These are phyloP conservation scores for Magnusiomyces sp. DNA, from an alignment of 1,139 yeast species.

Conservation along the genomic window DNA sequence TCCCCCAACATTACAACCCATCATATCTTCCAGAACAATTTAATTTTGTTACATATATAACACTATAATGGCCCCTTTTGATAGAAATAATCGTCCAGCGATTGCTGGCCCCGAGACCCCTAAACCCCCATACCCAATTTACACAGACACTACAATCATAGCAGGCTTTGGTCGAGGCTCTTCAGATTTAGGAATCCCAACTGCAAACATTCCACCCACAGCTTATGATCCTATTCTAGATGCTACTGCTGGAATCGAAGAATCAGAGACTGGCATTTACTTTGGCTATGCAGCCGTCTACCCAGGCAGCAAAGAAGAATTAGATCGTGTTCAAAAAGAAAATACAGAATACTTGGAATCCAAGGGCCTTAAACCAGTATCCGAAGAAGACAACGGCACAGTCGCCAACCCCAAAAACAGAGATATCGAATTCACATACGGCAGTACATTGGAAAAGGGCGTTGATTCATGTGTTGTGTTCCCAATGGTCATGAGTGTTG, in stretches of 20 bases:
- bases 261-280: conserved; percentile 72
- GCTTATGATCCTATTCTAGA: conserved; percentile 38
- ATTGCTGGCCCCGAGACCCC: conserved; percentile 44
- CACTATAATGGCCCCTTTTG: too few relatives aligned
- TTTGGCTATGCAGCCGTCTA: conserved; percentile 65
- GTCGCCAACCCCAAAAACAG: conserved; percentile 12
- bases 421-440: conserved; percentile 49
- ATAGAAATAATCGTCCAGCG: conserved; percentile 21
- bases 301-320: conserved; percentile 11
- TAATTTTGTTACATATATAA: too few relatives aligned
- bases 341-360: neutral
- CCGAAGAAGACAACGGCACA: conserved; percentile 7
- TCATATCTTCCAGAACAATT: too few relatives aligned
- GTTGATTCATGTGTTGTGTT: conserved; percentile 40
- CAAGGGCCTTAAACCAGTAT: too few relatives aligned
- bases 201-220: conserved; percentile 78
- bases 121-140: conserved; percentile 57
- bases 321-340: too few relatives aligned
- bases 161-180: conserved; percentile 97
- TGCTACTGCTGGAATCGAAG: conserved; percentile 24
- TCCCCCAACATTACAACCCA: too few relatives aligned
- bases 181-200: conserved; percentile 86
- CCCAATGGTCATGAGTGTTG: conserved; percentile 93
- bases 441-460: conserved; percentile 37
- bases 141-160: conserved; percentile 47